Base-by-base conservation (phyloP, 2,329 filamentous ascomycete genomes). In the Byssothecium circinans region DNA sequence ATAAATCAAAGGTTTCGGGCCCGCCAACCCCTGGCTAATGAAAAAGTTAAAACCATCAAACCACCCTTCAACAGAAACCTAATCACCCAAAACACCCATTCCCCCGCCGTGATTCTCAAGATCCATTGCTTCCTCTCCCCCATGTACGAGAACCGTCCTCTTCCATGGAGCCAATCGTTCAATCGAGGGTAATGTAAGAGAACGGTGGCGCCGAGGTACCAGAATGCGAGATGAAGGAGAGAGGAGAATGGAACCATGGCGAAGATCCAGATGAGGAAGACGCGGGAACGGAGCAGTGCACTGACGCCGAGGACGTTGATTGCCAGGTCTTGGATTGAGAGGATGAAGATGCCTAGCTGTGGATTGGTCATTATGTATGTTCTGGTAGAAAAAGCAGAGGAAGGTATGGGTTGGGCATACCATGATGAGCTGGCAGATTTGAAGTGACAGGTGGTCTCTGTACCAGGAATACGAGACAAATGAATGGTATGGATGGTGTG, bases 261-360 rank as follows among this genome's bases (percentile, higher is more conserved):
- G 14, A 61, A 48, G 0, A 56, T 43, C 54, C 54, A 63, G 8
- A 58, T 53, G 2, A 62, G 32, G 34, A 63, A 63, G 8, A 64
- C 18, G 6, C 52, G 46, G 29, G 44, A 56, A 2, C 52, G 47
- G 8, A 64, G 47, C 8, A 64, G 53, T 10, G 43, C 29, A 1
- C 53, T 52, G 12, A 64, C 50, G 20, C 58, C 58, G 3, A 62
- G 41, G 41, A 62, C 45, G 19, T 53, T 54, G 8, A 40, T 39
- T 2, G 55, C 17, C 8, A 25, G 25, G 22, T 50, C 51, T 14
- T 60, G 52, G 2, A 62, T 43, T 36, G 44, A 60, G 1, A 62
- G 53, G 4, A 50, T 44, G 14, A 61, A 53, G 22, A 35, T 48
- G 2, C 45, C 48, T 8, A 58, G 36, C 42, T 36, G 17, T 5